phyloP scores from a whole-genome alignment of 2,329 filamentous ascomycete species.

The Microthyrium microscopicum region DNA sequence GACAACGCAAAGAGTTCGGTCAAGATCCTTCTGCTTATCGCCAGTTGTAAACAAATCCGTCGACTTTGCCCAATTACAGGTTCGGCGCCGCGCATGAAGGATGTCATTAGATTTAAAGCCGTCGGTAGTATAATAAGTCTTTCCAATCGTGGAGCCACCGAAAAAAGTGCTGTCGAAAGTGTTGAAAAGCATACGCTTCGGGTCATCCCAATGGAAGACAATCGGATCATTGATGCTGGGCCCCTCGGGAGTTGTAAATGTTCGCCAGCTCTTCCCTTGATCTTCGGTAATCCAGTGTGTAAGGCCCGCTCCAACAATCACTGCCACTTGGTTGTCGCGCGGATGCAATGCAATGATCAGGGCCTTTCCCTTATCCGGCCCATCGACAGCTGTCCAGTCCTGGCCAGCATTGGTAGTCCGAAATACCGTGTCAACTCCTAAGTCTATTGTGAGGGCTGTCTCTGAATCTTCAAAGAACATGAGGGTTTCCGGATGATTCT shows the following conservation, averaged over 20 bases:
- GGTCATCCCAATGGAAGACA: slow-evolving; percentile 68
- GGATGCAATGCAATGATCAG: slow-evolving; percentile 57
- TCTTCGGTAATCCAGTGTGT: slow-evolving; percentile 74
- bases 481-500: slow-evolving; percentile 48
- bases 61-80: slow-evolving; percentile 78
- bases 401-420: slow-evolving; percentile 68
- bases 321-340: slow-evolving; percentile 62
- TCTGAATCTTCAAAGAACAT: slow-evolving; percentile 89
- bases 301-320: slow-evolving; percentile 52
- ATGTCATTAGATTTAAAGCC: slow-evolving; percentile 55
- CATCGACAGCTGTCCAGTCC: slow-evolving; percentile 51
- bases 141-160: slow-evolving; percentile 19
- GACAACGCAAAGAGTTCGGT: slow-evolving; percentile 67
- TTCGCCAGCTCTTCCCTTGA: slow-evolving; percentile 62
- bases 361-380: slow-evolving; percentile 46
- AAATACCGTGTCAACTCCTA: slow-evolving; percentile 46
- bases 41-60: slow-evolving; percentile 57
- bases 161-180: slow-evolving; percentile 22
- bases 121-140: slow-evolving; percentile 61
- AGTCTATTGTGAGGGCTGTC: slow-evolving; percentile 59
- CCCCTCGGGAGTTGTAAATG: slow-evolving; percentile 45
- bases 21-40: slow-evolving; percentile 44
- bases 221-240: slow-evolving; percentile 41
- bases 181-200: slow-evolving; percentile 73
- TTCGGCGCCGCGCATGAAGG: slow-evolving; percentile 51